Percentiles rank a stretch among this genome's conserved stretches.
These are phyloP conservation scores for Cercospora janseana DNA, from an alignment of 2,329 filamentous ascomycete species.

Conservation along the genomic window DNA sequence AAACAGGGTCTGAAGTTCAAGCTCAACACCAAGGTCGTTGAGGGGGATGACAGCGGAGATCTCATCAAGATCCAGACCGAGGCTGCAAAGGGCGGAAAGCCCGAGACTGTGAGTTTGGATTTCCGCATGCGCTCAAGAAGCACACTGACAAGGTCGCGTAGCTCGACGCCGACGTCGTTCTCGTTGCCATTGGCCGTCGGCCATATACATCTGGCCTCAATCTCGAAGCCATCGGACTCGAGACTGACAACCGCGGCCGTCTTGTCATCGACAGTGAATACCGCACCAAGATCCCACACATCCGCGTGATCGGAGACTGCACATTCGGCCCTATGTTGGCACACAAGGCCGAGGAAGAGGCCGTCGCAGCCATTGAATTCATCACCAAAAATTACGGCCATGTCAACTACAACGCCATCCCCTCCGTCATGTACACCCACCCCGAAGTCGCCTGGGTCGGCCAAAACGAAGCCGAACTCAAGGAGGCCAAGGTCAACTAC, in stretches of 20 bases:
- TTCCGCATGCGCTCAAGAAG: background rate
- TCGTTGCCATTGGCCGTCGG: slow-evolving; percentile 92
- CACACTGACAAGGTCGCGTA: slow-evolving; percentile 41
- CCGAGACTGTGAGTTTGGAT: slow-evolving; percentile 67
- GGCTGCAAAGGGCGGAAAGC: slow-evolving; percentile 92
- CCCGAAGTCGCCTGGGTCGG: slow-evolving; percentile 98
- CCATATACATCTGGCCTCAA: slow-evolving; percentile 91
- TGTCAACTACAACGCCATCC: slow-evolving; percentile 98
- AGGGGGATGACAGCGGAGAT: slow-evolving; percentile 76
- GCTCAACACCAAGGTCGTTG: slow-evolving; percentile 89
- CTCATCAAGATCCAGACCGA: slow-evolving; percentile 81
- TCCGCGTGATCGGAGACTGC: slow-evolving; percentile 91
- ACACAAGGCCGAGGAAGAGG: slow-evolving; percentile 99
- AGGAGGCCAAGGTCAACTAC: slow-evolving; percentile 86
- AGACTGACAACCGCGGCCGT: slow-evolving; percentile 88
- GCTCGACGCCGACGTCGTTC: slow-evolving; percentile 91
- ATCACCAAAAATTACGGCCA: slow-evolving; percentile 97
- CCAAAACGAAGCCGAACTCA: slow-evolving; percentile 94
- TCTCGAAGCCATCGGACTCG: slow-evolving; percentile 88
- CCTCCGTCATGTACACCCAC: slow-evolving; percentile 99
- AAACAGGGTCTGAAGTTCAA: slow-evolving; percentile 99
- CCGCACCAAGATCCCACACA: slow-evolving; percentile 95
- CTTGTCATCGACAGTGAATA: slow-evolving; percentile 98
- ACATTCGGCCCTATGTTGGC: slow-evolving; percentile 96
- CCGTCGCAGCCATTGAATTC: slow-evolving; percentile 89